These are phyloP conservation scores for Carex arenaria DNA, from an alignment of 202 grass and related monocot genomes.

Conservation along the genomic window DNA sequence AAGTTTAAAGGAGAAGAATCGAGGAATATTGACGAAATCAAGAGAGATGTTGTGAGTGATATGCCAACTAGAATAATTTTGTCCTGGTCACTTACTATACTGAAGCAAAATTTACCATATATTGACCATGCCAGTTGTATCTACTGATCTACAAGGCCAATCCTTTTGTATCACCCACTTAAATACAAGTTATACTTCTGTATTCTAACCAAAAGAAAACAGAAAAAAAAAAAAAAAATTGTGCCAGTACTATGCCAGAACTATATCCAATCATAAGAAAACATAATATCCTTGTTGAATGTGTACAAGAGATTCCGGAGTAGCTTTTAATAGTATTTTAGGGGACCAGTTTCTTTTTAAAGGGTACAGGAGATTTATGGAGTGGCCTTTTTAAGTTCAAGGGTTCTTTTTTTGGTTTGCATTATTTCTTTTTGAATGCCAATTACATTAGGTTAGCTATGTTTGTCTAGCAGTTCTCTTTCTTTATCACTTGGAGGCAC, in stretches of 20 bases:
- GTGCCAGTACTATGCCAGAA: background rate
- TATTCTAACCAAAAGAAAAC: background rate
- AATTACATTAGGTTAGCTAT: background rate
- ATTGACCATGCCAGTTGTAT: background rate
- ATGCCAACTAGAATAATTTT: background rate
- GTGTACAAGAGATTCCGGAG: background rate
- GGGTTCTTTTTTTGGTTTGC: background rate
- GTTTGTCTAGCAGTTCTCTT: background rate
- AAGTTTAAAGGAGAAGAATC: slow-evolving; percentile 78
- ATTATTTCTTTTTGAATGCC: background rate
- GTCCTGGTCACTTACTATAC: background rate
- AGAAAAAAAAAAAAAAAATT: background rate
- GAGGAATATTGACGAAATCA: slow-evolving; percentile 64
- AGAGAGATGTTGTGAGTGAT: slow-evolving; percentile 91
- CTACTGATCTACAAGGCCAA: background rate
- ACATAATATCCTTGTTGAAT: background rate
- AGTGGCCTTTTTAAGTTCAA: background rate
- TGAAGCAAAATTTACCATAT: background rate
- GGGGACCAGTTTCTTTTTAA: background rate
- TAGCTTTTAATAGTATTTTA: background rate
- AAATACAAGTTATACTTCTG: background rate
- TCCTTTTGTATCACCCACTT: background rate
- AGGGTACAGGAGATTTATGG: background rate
- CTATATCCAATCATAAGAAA: background rate
- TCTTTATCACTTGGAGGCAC: background rate